Conservation (phyloP, 768 basidiomycete species). For the Russula dissimulans region DNA sequence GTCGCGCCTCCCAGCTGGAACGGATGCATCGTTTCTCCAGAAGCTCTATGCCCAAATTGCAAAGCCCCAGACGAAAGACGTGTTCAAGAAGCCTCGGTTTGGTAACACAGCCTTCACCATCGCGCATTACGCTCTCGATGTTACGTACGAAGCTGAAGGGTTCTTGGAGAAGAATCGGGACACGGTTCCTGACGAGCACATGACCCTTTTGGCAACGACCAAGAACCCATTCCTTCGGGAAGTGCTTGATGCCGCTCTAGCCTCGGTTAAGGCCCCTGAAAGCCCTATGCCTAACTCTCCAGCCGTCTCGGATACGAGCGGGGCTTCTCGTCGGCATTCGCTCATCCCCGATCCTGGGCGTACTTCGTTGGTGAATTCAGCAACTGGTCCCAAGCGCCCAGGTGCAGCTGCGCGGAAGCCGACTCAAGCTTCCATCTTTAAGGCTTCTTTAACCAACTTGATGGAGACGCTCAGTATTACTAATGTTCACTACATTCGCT, state of each 20-base stretch:
- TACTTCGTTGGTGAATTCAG: conserved; percentile 53
- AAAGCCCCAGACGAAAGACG: conserved; percentile 75
- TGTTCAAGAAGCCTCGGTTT: conserved; percentile 99
- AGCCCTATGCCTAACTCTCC: conserved; percentile 67
- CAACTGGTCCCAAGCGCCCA: conserved; percentile 46
- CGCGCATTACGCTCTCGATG: conserved; percentile 95
- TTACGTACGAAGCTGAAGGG: conserved; percentile 96
- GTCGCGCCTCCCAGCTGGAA: conserved; percentile 90
- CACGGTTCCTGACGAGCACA: conserved; percentile 97
- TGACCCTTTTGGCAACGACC: conserved; percentile 75
- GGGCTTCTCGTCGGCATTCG: conserved; percentile 70
- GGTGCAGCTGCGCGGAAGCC: conserved; percentile 78
- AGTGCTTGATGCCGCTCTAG: conserved; percentile 84
- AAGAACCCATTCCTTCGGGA: conserved; percentile 92
- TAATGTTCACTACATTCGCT: conserved; percentile 98
- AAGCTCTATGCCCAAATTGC: conserved; percentile 81
- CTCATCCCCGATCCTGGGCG: conserved; percentile 85
- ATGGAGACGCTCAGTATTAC: conserved; percentile 98
- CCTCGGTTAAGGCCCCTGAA: conserved; percentile 58
- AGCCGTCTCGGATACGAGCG: conserved; percentile 67
- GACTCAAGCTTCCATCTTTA: conserved; percentile 97
- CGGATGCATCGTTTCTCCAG: conserved; percentile 84
- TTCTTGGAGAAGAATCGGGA: conserved; percentile 99
- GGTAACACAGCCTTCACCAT: conserved; percentile 96
- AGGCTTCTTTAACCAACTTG: conserved; percentile 81